Percentiles rank a stretch among this genome's conserved stretches.
Conservation (phyloP, 257 asterid genomes). For the Primulina huaijiensis region DNA sequence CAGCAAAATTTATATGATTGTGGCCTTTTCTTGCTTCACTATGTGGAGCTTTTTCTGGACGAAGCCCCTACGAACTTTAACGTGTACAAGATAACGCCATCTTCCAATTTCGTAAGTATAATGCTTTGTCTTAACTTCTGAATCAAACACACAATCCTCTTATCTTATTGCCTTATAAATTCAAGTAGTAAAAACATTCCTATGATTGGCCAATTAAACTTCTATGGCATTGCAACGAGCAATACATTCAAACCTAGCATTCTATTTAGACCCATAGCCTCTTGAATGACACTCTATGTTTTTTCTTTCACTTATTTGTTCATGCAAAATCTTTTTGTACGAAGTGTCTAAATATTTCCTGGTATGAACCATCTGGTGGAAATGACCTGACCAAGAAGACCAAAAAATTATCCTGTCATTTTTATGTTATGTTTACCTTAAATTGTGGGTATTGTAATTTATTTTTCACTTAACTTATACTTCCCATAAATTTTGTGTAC, state of each 20-base stretch:
- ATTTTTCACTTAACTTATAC: not conserved
- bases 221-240: constrained; percentile 8
- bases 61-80: constrained; percentile 63
- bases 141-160: constrained; percentile 10
- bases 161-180: constrained; percentile 1
- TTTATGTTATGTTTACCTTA: not conserved
- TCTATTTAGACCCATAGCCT: not conserved
- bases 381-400: not conserved
- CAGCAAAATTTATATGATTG: constrained; percentile 88
- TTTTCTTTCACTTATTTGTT: constrained; percentile 4
- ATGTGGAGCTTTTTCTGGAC: constrained; percentile 82
- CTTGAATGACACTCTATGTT: not conserved
- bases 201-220: not conserved
- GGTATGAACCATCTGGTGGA: not conserved
- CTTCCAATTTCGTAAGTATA: constrained; percentile 67
- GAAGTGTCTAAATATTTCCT: not conserved
- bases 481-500: not conserved
- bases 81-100: constrained; percentile 60
- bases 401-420: not conserved
- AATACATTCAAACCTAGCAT: not conserved
- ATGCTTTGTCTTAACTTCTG: constrained; percentile 13
- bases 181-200: not conserved
- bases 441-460: not conserved
- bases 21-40: constrained; percentile 95
- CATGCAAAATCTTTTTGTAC: not conserved